phyloP scores from a whole-genome alignment of 805 yeast genomes.

The Saturnispora serradocipensis region DNA sequence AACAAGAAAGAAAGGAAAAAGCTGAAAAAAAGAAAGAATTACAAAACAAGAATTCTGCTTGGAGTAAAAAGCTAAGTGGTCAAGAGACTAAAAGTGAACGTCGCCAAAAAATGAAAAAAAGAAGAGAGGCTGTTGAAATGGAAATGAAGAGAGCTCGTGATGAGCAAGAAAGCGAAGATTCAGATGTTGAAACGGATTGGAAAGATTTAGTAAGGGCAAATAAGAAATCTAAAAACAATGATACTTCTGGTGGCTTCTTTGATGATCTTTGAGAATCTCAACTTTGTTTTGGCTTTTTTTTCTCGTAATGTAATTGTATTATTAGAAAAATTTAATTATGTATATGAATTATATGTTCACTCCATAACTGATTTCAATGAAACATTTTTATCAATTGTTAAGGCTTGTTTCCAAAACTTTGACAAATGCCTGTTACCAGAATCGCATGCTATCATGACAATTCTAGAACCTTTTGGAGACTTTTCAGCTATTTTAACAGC shows the following conservation, averaged over 20 bases:
- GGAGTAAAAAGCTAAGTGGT: constrained; percentile 65
- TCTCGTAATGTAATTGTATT: background rate
- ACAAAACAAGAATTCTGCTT: constrained; percentile 52
- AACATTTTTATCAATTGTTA: constrained; percentile 29
- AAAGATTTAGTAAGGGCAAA: constrained; percentile 64
- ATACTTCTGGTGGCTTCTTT: constrained; percentile 46
- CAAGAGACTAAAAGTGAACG: constrained; percentile 56
- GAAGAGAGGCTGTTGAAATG: constrained; percentile 59
- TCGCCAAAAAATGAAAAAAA: constrained; percentile 57
- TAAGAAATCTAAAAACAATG: constrained; percentile 44
- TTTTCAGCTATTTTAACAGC: constrained; percentile 51
- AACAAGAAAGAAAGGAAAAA: constrained; percentile 29
- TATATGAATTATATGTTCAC: background rate
- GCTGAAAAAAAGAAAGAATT: constrained; percentile 36
- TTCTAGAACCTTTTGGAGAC: constrained; percentile 49
- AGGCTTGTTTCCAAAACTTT: constrained; percentile 81
- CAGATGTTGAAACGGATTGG: constrained; percentile 67
- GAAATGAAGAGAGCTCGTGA: constrained; percentile 34
- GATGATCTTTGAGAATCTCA: constrained; percentile 38
- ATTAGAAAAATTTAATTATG: background rate
- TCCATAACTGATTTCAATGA: constrained; percentile 31
- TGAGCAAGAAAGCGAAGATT: constrained; percentile 31
- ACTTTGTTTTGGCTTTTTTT: background rate
- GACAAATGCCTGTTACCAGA: constrained; percentile 85
- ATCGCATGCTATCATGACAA: constrained; percentile 87